These are phyloP conservation scores for Euryodendron excelsum DNA, from an alignment of 148 eudicot species.

Conservation along the genomic window DNA sequence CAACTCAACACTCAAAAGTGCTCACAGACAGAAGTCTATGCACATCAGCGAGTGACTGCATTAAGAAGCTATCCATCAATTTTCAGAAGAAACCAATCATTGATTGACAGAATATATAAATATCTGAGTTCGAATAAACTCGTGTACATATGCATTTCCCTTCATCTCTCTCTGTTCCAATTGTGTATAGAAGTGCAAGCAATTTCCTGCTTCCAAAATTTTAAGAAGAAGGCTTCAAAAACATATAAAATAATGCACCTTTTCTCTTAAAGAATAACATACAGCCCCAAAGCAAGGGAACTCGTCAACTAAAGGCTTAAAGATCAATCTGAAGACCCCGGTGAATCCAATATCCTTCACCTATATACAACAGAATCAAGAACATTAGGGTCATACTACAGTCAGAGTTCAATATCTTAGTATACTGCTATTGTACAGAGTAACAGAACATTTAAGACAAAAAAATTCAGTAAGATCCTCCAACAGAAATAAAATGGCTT, in stretches of 20 bases:
- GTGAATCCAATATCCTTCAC: conserved; percentile 87
- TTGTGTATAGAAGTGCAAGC: neutral
- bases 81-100: neutral
- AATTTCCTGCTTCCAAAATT: neutral
- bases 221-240: conserved; percentile 5
- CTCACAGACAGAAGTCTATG: too few relatives aligned
- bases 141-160: neutral
- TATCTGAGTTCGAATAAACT: neutral
- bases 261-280: conserved; percentile 63
- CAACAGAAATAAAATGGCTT: neutral
- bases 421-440: neutral
- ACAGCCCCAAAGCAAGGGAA: conserved; percentile 89
- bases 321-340: conserved; percentile 85
- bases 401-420: neutral
- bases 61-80: neutral
- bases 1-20: too few relatives aligned
- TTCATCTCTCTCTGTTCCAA: neutral
- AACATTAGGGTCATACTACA: neutral
- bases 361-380: conserved; percentile 31
- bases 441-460: neutral
- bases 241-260: conserved; percentile 1
- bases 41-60: too few relatives aligned
- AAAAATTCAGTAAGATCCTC: neutral
- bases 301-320: conserved; percentile 76
- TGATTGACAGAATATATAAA: neutral